Base-by-base conservation (phyloP, 768 basidiomycete species). In the Tulasnella sp. region DNA sequence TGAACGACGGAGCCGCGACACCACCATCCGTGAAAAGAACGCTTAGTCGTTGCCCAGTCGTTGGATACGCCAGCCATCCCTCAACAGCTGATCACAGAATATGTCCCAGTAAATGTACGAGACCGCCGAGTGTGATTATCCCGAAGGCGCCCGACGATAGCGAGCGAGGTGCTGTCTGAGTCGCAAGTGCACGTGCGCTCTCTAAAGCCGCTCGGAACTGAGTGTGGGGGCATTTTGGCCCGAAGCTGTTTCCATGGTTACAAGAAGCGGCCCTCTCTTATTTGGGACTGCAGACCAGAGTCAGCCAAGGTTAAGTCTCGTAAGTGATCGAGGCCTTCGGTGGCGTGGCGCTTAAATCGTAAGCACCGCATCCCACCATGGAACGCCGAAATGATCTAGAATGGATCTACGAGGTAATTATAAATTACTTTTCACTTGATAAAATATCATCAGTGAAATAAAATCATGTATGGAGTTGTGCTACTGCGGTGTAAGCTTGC, bases 271-370 rank as follows among this genome's bases (percentile, higher is more conserved):
- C 51, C 23, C 51, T n/a, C 23, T 20, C 23, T 20, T 51, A 51
- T 23, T 40, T 44, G 16, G 44, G 13, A 44, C 11, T 13, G 16
- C 42, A 44, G 35, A 35, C 35, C 5, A 35, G 35, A 35, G 35
- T 35, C 35, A 35, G 35, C 35, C 35, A 5, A 35, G 35, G 5
- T 35, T 35, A 82, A 93, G 91, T 51, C 93, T 88, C 79, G 93
- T n/a, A 35, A 35, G 35, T 5, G 35, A 35, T 35, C 35, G 35
- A 35, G 35, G 35, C 35, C 35, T 5, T 35, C 5, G 35, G 35
- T 35, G 35, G 35, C 35, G 2, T 35, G 35, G 35, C 35, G 35
- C 35, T 35, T 35, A 35, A n/a, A 35, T 35, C 35, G 35, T 35
- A 35, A 35, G 35, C 35, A 35, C 35, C 35, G 35, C 35, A 35